Conservation (phyloP, 768 basidiomycete genomes). For the Suillus clintonianus region DNA sequence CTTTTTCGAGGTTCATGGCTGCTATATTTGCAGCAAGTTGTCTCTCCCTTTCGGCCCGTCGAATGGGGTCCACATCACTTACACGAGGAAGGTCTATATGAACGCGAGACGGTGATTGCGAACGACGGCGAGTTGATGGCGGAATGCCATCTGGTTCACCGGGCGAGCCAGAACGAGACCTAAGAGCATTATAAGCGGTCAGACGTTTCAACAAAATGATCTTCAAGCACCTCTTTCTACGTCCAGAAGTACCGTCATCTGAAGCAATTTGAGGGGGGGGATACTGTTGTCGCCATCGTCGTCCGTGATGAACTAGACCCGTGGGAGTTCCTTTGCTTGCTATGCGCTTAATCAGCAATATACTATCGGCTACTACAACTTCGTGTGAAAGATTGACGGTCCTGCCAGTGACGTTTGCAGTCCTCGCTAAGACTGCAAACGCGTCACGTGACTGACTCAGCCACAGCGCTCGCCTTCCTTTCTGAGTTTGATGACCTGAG, state of each 20-base stretch:
- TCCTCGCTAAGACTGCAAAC: too few relatives aligned
- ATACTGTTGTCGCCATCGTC: constrained; percentile 46
- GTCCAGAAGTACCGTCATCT: constrained; percentile 42
- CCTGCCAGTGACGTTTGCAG: too few relatives aligned
- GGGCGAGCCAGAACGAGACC: constrained; percentile 52
- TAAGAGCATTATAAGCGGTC: constrained; percentile 19
- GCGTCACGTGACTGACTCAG: not conserved
- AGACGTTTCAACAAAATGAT: not conserved
- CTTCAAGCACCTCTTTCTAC: constrained; percentile 43
- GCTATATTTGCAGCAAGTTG: constrained; percentile 74
- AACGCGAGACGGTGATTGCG: constrained; percentile 33
- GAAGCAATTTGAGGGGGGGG: constrained; percentile 27
- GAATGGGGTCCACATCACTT: constrained; percentile 73
- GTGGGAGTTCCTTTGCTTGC: not conserved
- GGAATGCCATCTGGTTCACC: constrained; percentile 35
- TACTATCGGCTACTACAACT: too few relatives aligned
- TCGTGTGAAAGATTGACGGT: too few relatives aligned
- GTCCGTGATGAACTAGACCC: constrained; percentile 3
- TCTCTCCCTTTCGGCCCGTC: constrained; percentile 75
- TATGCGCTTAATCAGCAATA: not conserved
- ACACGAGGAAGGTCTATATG: constrained; percentile 50
- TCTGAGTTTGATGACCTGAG: too few relatives aligned
- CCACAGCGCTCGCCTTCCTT: not conserved
- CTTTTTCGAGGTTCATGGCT: constrained; percentile 65
- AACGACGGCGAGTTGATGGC: constrained; percentile 42